phyloP scores from a whole-genome alignment of 345 rosid genomes.

The Linum tenue region DNA sequence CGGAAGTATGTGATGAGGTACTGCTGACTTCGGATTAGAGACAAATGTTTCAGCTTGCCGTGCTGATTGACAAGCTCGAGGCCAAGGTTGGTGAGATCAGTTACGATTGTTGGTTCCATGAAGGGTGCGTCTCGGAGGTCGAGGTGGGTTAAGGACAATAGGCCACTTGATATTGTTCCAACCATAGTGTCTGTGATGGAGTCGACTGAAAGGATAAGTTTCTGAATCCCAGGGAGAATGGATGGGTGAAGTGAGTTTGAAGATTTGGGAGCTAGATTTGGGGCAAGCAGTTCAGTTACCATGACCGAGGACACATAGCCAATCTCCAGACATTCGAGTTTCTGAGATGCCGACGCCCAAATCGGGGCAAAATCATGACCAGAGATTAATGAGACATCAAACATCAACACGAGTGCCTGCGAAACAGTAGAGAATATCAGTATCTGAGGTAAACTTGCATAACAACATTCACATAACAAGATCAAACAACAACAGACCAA shows the following conservation, averaged over 20 bases:
- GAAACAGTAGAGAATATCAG: background rate
- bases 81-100: conserved; percentile 77
- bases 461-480: background rate
- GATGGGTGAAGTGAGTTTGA: conserved; percentile 25
- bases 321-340: conserved; percentile 76
- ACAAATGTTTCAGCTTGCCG: conserved; percentile 71
- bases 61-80: conserved; percentile 68
- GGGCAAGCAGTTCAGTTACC: conserved; percentile 63
- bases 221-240: conserved; percentile 54
- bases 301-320: conserved; percentile 66
- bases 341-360: conserved; percentile 66
- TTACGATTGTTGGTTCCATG: conserved; percentile 48
- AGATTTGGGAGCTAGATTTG: conserved; percentile 29
- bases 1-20: conserved; percentile 51
- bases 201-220: conserved; percentile 66
- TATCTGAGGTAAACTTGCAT: background rate
- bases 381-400: conserved; percentile 59
- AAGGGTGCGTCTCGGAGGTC: conserved; percentile 84
- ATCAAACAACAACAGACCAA: too few species aligned
- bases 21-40: conserved; percentile 78
- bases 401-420: conserved; percentile 64
- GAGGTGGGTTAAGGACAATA: conserved; percentile 54
- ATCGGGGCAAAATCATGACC: conserved; percentile 50
- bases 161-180: conserved; percentile 58
- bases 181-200: conserved; percentile 66